Evolutionary conservation across 768 basidiomycete species (phyloP), one percentile per base, ranked within the genome.

Genomic region (Rhodotorula toruloides): DNA sequence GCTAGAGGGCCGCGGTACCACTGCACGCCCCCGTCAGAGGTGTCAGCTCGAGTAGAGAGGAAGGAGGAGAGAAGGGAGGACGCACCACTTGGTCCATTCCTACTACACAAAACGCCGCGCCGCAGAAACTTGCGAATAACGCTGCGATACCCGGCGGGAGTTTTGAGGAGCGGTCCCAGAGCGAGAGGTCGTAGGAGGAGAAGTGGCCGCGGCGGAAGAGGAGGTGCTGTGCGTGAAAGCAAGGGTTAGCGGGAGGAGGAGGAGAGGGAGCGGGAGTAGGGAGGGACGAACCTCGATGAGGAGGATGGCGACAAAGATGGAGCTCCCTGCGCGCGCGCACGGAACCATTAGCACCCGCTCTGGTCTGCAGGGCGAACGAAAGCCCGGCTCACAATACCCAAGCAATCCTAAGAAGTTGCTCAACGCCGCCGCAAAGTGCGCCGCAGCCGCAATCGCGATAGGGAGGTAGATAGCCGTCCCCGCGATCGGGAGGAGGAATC

Each of bases 1-100:
- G 87, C 87, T 27, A 89, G 84, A 0, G 87, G 87, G 1, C 88
- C 88, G 6, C 78, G 76, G 73, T 83, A 89, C 84, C 85, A 89
- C 21, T 70, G 53, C 53, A 54, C 19, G 32, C 4, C 39, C 4
- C 4, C n/a, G 4, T 14, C 49, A 32, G 6, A 16, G 12, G 21
- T n/a, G n/a, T n/a, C n/a, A 25, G n/a, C 16, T 5, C 9, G 40
- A 29, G 48, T 27, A 31, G 19, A 34, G 21, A 27, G 36, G 2
- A 25, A 40, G 53, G 22, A 21, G 32, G 44, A 40, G 34, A 29
- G 6, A 8, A 55, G 27, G 31, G 11, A 10, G 36, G 27, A 61
- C 68, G 34, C 13, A 70, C 68, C 14, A 79, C 82, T 72, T 90
- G 87, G 63, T 82, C 78, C 84, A 90, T 90, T 55, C 80, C 84